Evolutionary conservation across 2,329 filamentous ascomycete genomes (phyloP), one percentile per base, ranked within the genome.

Genomic region (Pseudofabraea citricarpa): DNA sequence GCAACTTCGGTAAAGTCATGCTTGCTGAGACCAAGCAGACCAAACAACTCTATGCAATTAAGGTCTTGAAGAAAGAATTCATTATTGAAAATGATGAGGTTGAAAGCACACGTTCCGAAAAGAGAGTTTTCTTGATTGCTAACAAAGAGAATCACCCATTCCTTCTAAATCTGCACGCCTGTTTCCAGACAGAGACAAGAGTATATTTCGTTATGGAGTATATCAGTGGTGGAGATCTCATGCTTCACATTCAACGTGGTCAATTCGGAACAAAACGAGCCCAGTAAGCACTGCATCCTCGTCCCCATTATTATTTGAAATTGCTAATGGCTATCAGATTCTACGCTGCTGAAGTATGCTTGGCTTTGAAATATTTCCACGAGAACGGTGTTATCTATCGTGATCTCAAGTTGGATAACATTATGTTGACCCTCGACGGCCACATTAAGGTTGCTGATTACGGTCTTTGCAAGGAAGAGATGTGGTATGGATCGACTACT

Each of bases 181-280:
- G 93, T 71, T 98, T 98, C 78, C 93, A 98, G 69, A 98, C 93
- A 0, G 93, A 98, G 66, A 98, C 93, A 6, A 77, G 93, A 56
- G 90, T 98, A 18, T 98, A 98, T 71, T 98, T 98, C 62, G 93
- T 98, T 52, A 97, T 97, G 91, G 93, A 98, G 70, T 98, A 98
- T 64, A 89, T 98, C 51, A 95, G 90, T 62, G 93, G 93, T 72
- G 93, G 93, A 71, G 93, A 98, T 75, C 69, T 98, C 63, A 98
- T 98, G 93, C 74, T 97, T 68, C 93, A 98, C 69, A 98, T 98
- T 63, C 93, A 98, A 66, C 83, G 93, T 47, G 91, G 91, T 15
- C 88, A 95, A 61, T 98, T 98, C 60, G 91, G 91, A 44, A 87
- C 90, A 6, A 97, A 95, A 69, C 82, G 93, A 55, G 91, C 93